Evolutionary conservation across 441 rosid genomes (phyloP).

Genomic region (Erodium moschatum): DNA sequence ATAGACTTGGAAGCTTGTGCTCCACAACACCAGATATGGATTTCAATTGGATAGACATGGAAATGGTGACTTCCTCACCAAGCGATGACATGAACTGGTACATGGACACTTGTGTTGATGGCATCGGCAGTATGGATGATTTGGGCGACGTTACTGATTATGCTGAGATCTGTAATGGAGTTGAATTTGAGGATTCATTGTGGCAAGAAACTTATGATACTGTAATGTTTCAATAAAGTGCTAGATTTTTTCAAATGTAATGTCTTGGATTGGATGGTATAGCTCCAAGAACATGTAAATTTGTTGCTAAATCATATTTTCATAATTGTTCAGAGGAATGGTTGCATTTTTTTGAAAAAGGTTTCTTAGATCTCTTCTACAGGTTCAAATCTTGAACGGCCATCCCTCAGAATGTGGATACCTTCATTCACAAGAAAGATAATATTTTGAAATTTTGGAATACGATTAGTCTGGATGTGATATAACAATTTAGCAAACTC

Average conservation of each 20-base stretch:
- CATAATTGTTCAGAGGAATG: background rate
- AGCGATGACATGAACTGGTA: conserved; percentile 36
- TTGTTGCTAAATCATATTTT: background rate
- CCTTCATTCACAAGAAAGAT: background rate
- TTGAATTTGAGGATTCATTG: conserved; percentile 32
- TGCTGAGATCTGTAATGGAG: conserved; percentile 29
- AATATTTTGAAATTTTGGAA: too few species aligned
- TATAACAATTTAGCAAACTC: too few species aligned
- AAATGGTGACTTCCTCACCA: conserved; percentile 29
- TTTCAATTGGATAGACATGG: conserved; percentile 27
- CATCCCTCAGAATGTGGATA: background rate
- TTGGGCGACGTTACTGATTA: conserved; percentile 24
- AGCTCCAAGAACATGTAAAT: background rate
- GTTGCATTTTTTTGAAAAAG: background rate
- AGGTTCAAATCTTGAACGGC: background rate
- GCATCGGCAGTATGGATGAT: conserved; percentile 16
- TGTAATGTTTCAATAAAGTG: conserved; percentile 12
- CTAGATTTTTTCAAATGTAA: background rate
- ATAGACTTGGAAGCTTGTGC: background rate
- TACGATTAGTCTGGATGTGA: too few species aligned
- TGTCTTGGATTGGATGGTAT: background rate
- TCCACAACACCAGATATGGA: background rate
- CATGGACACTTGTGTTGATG: conserved; percentile 26
- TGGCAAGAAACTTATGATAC: conserved; percentile 34
- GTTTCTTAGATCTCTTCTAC: background rate